These are phyloP conservation scores for Phytophthora megakarya DNA, from an alignment of 352 stramenopile species.

Conservation along the genomic window DNA sequence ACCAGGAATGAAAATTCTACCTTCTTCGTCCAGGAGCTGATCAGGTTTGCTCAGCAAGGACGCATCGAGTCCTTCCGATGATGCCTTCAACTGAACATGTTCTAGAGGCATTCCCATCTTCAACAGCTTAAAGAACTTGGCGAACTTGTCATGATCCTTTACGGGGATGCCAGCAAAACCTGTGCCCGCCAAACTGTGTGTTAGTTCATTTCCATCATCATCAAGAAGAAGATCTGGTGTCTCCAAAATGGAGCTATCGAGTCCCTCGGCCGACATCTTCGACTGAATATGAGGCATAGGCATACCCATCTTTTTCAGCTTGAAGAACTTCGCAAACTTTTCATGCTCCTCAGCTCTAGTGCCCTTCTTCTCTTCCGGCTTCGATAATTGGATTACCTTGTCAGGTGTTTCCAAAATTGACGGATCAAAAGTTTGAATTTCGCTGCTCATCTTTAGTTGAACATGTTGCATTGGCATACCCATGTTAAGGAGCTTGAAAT, in stretches of 20 bases:
- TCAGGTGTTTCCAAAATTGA: slow-evolving; percentile 72
- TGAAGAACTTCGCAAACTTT: slow-evolving; percentile 93
- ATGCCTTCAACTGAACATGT: slow-evolving; percentile 90
- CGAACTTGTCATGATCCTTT: slow-evolving; percentile 90
- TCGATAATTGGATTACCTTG: slow-evolving; percentile 90
- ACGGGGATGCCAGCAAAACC: slow-evolving; percentile 51
- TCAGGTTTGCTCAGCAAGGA: slow-evolving; percentile 63
- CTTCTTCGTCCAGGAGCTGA: slow-evolving; percentile 54
- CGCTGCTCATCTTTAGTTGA: slow-evolving; percentile 70
- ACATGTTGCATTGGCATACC: slow-evolving; percentile 76
- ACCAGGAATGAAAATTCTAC: slow-evolving; percentile 42
- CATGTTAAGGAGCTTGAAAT: slow-evolving; percentile 85
- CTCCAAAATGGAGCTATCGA: slow-evolving; percentile 89
- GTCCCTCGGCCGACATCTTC: slow-evolving; percentile 92
- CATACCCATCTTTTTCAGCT: slow-evolving; percentile 96
- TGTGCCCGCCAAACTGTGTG: slow-evolving; percentile 19
- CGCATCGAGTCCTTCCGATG: slow-evolving; percentile 61
- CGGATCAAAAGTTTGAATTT: slow-evolving; percentile 56
- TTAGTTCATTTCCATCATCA: slow-evolving; percentile 66
- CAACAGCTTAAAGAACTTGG: slow-evolving; percentile 95
- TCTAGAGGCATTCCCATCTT: slow-evolving; percentile 88
- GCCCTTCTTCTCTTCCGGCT: slow-evolving; percentile 49
- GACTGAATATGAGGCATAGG: slow-evolving; percentile 92
- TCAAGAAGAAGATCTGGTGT: slow-evolving; percentile 69
- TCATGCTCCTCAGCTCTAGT: slow-evolving; percentile 66